These are phyloP conservation scores for Rhodamnia argentea DNA, from an alignment of 345 rosid species.

Conservation along the genomic window DNA sequence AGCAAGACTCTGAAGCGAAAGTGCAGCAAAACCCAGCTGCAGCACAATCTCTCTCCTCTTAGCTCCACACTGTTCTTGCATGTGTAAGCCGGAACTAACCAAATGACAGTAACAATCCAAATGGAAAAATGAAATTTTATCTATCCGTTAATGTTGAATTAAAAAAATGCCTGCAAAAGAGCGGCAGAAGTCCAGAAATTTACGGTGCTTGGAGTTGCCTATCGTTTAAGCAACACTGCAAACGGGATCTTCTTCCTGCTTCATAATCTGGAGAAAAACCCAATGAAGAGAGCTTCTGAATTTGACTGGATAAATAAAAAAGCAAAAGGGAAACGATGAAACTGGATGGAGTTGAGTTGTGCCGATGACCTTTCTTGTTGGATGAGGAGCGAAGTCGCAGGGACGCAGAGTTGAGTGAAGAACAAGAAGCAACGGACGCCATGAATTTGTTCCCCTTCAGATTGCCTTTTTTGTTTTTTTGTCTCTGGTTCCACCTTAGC, in stretches of 20 bases:
- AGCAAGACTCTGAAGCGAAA: conserved; percentile 26
- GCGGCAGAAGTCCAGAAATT: not conserved
- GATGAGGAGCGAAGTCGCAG: conserved; percentile 7
- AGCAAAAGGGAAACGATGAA: not conserved
- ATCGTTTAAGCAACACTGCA: not conserved
- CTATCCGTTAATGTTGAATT: not conserved
- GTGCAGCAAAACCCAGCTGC: conserved; percentile 32
- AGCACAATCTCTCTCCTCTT: conserved; percentile 52
- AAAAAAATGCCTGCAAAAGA: not conserved
- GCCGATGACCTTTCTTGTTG: conserved; percentile 2
- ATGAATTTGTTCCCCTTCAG: not conserved
- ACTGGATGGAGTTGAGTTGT: not conserved
- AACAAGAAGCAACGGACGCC: conserved; percentile 23
- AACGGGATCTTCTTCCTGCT: not conserved
- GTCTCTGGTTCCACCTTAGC: not conserved
- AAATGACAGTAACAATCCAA: not conserved
- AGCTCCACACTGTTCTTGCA: conserved; percentile 2
- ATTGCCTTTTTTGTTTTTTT: not conserved
- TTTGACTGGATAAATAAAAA: not conserved
- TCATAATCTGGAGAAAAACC: not conserved
- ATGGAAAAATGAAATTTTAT: not conserved
- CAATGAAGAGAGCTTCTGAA: not conserved
- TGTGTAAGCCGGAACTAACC: not conserved
- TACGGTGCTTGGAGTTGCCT: not conserved
- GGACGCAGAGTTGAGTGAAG: conserved; percentile 24